A percentile compares a stretch with the other conserved stretches of the same genome.
phyloP scores from a whole-genome alignment of 2,329 filamentous ascomycete species.

The Myriosclerotinia curreyana region DNA sequence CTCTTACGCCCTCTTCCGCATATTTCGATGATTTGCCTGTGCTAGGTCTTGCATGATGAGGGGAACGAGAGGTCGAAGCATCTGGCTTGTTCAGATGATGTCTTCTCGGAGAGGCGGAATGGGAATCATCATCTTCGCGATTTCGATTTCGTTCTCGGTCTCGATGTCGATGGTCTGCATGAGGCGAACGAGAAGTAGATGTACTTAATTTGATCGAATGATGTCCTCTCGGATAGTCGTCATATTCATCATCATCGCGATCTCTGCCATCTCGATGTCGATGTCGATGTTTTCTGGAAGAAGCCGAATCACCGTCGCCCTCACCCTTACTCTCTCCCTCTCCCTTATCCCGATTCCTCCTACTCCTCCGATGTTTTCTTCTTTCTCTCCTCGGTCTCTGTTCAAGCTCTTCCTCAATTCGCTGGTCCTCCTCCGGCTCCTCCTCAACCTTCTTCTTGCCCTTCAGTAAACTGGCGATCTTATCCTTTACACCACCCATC shows the following conservation, averaged over 20 bases:
- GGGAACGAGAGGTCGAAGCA: constrained; percentile 8
- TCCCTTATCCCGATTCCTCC: constrained; percentile 9
- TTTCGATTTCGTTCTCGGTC: neutral
- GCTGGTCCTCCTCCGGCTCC: neutral
- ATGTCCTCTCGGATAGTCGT: constrained; percentile 13
- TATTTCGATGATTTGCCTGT: constrained; percentile 17
- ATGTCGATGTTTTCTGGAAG: neutral
- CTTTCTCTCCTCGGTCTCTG: constrained; percentile 15
- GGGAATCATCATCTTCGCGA: constrained; percentile 12
- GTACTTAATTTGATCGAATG: constrained; percentile 13
- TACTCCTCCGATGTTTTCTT: constrained; percentile 16
- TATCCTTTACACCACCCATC: constrained; percentile 16
- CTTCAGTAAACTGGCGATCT: constrained; percentile 3
- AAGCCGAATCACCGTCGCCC: neutral
- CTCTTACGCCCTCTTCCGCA: constrained; percentile 9
- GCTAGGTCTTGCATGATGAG: constrained; percentile 16
- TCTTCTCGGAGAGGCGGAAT: constrained; percentile 11
- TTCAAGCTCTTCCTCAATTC: constrained; percentile 1
- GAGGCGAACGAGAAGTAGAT: constrained; percentile 11
- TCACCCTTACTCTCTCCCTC: neutral
- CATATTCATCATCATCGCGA: constrained; percentile 9
- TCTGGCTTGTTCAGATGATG: constrained; percentile 1
- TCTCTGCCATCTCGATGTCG: constrained; percentile 3
- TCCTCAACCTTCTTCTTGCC: constrained; percentile 14
- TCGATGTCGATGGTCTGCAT: constrained; percentile 8